phyloP scores from a whole-genome alignment of 805 yeast species.

The Candida vartiovaarae region DNA sequence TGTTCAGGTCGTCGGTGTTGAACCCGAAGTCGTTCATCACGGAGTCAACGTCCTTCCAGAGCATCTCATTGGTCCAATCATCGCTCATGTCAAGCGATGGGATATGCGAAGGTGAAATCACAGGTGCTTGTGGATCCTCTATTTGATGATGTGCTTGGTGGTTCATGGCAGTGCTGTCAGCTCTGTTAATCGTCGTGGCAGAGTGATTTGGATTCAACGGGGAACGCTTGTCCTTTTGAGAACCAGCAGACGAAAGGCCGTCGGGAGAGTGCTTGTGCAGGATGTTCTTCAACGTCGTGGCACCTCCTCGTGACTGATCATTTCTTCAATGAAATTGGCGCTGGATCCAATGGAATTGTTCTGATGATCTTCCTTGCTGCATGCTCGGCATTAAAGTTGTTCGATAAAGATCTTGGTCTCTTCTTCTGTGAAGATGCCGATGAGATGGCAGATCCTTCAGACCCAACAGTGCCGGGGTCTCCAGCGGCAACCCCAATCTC shows the following conservation, averaged over 20 bases:
- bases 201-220: constrained; percentile 2
- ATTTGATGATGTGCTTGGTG: not conserved
- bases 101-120: constrained; percentile 18
- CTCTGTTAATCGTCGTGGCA: not conserved
- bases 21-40: constrained; percentile 92
- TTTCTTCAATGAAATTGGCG: constrained; percentile 43
- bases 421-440: constrained; percentile 22
- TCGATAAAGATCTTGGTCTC: constrained; percentile 45
- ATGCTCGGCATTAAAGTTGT: constrained; percentile 55
- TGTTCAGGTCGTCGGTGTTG: constrained; percentile 38
- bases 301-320: constrained; percentile 3
- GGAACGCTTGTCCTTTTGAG: constrained; percentile 1
- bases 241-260: not conserved
- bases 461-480: constrained; percentile 29
- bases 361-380: constrained; percentile 69
- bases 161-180: not conserved
- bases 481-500: constrained; percentile 16
- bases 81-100: constrained; percentile 30
- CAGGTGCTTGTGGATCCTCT: constrained; percentile 1
- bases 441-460: constrained; percentile 25
- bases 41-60: constrained; percentile 74
- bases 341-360: constrained; percentile 79
- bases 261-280: constrained; percentile 18
- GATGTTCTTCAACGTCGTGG: constrained; percentile 15
- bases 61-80: constrained; percentile 36